A percentile compares a stretch with the other conserved stretches of the same genome.
phyloP scores from a whole-genome alignment of 257 asterid genomes.

The Salvia splendens region DNA sequence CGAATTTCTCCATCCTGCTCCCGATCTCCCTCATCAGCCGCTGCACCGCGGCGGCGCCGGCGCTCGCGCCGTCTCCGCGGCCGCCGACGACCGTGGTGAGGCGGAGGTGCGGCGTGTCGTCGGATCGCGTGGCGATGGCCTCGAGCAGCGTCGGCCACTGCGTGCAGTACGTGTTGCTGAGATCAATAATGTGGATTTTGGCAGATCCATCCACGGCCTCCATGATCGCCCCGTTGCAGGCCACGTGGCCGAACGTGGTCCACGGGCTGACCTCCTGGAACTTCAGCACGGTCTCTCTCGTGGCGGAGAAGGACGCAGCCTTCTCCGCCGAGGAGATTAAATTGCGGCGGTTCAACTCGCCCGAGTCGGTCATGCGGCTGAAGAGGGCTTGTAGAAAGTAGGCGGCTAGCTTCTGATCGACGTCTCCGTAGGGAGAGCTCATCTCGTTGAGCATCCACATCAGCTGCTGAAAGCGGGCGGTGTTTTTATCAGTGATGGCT shows the following conservation, averaged over 20 bases:
- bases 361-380: conserved; percentile 81
- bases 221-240: conserved; percentile 88
- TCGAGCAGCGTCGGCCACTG: conserved; percentile 98
- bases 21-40: conserved; percentile 84
- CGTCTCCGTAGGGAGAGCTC: conserved; percentile 83
- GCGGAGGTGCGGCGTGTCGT: conserved; percentile 82
- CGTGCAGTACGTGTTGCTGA: conserved; percentile 87
- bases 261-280: conserved; percentile 96
- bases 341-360: conserved; percentile 55
- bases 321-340: conserved; percentile 64
- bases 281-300: conserved; percentile 62
- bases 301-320: conserved; percentile 72
- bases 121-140: conserved; percentile 88
- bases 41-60: conserved; percentile 44
- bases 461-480: conserved; percentile 66
- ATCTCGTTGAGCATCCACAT: conserved; percentile 99
- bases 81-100: conserved; percentile 66
- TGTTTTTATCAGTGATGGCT: conserved; percentile 64
- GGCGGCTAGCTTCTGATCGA: conserved; percentile 77
- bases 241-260: conserved; percentile 91
- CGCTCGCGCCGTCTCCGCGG: conserved; percentile 32
- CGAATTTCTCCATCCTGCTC: conserved; percentile 81
- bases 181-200: conserved; percentile 70
- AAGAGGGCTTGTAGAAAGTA: conserved; percentile 83
- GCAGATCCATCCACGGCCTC: conserved; percentile 82